Evolutionary conservation across 1,139 yeast genomes (phyloP).

Genomic region (Spathaspora sp.): DNA sequence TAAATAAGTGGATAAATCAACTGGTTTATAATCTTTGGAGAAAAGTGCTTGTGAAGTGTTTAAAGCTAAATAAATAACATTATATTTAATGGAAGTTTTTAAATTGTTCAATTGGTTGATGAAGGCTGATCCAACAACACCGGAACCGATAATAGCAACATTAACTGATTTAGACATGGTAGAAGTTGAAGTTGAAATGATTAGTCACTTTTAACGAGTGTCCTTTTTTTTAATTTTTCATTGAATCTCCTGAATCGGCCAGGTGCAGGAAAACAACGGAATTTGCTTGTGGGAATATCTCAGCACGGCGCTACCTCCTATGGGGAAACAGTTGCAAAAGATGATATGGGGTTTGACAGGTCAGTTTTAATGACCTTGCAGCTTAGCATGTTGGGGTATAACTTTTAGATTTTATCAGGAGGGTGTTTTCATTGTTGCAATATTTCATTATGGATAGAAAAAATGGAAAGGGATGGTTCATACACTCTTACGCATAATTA

Average conservation of each 20-base stretch:
- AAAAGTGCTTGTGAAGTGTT: constrained; percentile 64
- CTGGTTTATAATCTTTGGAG: constrained; percentile 67
- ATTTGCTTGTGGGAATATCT: background rate
- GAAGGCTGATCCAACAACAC: constrained; percentile 93
- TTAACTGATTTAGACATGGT: constrained; percentile 48
- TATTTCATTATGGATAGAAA: too few species aligned
- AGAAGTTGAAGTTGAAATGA: background rate
- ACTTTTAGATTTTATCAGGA: too few species aligned
- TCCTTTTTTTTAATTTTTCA: background rate
- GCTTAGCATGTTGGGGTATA: too few species aligned
- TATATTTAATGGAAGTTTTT: constrained; percentile 57
- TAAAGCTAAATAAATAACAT: constrained; percentile 79
- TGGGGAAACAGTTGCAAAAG: background rate
- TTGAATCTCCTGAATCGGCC: background rate
- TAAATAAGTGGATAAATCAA: constrained; percentile 63
- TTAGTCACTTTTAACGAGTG: background rate
- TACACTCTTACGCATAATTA: too few species aligned
- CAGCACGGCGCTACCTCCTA: background rate
- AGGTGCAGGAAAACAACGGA: background rate
- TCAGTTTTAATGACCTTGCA: too few species aligned
- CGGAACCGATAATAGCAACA: constrained; percentile 85
- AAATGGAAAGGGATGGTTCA: too few species aligned
- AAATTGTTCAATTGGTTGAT: constrained; percentile 64
- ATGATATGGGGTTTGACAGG: too few species aligned
- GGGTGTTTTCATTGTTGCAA: too few species aligned